Percentiles rank a stretch among this genome's conserved stretches.
Evolutionary conservation across 139 green algal species (phyloP).

Genomic region (Monoraphidium neglectum): DNA sequence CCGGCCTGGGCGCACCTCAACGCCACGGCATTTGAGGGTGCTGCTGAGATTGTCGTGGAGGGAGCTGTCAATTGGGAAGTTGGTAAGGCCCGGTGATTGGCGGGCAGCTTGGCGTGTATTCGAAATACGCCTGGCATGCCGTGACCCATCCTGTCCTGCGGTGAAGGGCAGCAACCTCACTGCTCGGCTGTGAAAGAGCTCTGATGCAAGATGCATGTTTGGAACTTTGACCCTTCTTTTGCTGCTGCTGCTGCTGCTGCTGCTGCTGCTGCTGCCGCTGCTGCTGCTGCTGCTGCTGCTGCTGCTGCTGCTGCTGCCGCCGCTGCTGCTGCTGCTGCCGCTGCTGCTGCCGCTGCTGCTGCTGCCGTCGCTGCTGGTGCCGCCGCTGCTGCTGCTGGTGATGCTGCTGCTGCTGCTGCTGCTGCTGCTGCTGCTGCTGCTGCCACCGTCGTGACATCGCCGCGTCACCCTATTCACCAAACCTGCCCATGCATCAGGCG

Average conservation of each 20-base stretch:
- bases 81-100: constrained; percentile 13
- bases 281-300: background rate
- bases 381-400: background rate
- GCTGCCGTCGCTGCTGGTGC: background rate
- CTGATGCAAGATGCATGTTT: background rate
- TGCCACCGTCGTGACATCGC: background rate
- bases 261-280: background rate
- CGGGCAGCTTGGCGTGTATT: no score
- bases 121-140: no score
- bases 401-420: background rate
- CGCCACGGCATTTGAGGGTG: constrained; percentile 32
- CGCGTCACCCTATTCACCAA: background rate
- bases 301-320: background rate
- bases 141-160: no score
- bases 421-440: background rate
- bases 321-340: background rate
- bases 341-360: background rate
- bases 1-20: constrained; percentile 63
- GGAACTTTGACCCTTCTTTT: background rate
- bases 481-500: background rate
- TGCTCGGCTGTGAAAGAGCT: background rate
- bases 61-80: constrained; percentile 41
- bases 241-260: background rate
- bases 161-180: background rate
- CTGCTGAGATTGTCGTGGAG: constrained; percentile 41